phyloP scores from a whole-genome alignment of 2,329 filamentous ascomycete genomes.

The Thermothelomyces thermophilus region DNA sequence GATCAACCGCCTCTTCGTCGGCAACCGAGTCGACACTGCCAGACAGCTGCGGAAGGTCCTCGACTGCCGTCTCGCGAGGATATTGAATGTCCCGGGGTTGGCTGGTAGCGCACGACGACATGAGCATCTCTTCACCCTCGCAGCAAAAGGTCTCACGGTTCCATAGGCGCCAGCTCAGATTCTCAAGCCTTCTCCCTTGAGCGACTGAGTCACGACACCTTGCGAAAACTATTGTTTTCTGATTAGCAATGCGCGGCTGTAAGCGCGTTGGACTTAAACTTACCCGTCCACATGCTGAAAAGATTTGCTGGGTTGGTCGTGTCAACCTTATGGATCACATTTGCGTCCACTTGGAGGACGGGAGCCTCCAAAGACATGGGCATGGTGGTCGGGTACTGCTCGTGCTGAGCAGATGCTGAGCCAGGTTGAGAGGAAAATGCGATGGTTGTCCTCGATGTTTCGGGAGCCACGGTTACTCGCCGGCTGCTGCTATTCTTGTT shows the following conservation, averaged over 20 bases:
- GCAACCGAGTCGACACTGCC: conserved; percentile 68
- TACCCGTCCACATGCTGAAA: conserved; percentile 95
- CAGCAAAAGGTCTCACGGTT: conserved; percentile 89
- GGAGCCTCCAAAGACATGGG: conserved; percentile 76
- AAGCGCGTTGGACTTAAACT: conserved; percentile 28
- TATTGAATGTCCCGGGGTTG: conserved; percentile 44
- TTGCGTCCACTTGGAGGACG: conserved; percentile 85
- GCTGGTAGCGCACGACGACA: conserved; percentile 36
- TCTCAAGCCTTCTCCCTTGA: conserved; percentile 86
- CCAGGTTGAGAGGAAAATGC: conserved; percentile 22
- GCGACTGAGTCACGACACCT: conserved; percentile 91
- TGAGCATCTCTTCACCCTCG: conserved; percentile 53
- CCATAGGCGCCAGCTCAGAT: conserved; percentile 94
- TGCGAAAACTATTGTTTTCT: conserved; percentile 96
- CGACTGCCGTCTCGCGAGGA: conserved; percentile 32
- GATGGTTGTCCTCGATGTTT: conserved; percentile 21
- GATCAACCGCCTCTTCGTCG: conserved; percentile 60
- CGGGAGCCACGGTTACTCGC: too few relatives aligned
- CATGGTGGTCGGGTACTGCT: conserved; percentile 51
- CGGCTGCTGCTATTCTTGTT: conserved; percentile 6
- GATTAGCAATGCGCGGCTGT: too few relatives aligned
- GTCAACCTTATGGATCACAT: conserved; percentile 90
- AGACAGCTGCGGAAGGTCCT: conserved; percentile 66
- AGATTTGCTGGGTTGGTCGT: conserved; percentile 87
- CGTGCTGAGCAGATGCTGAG: conserved; percentile 31